Evolutionary conservation across 208 protist species (phyloP).

Genomic region (Acanthamoeba royreba): DNA sequence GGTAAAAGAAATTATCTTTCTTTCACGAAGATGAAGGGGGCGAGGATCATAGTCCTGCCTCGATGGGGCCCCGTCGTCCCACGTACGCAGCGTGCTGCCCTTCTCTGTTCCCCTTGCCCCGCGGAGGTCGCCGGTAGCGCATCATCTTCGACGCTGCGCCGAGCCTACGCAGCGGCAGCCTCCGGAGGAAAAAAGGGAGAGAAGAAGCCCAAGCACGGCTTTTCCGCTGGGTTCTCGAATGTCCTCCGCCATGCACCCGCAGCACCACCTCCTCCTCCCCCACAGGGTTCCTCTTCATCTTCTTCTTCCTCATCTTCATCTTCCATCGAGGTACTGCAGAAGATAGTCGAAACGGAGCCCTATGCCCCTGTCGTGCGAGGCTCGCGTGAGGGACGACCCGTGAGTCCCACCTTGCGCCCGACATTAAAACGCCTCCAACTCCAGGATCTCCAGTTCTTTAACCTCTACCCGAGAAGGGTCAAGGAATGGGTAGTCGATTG

Average conservation of each 20-base stretch:
- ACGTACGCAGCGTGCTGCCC: too few relatives aligned
- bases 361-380: too few relatives aligned
- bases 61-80: too few relatives aligned
- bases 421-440: not conserved
- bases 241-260: too few relatives aligned
- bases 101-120: too few relatives aligned
- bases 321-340: too few relatives aligned
- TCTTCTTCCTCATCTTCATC: too few relatives aligned
- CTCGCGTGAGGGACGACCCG: not conserved
- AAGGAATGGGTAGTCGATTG: slow-evolving; percentile 14
- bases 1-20: not conserved
- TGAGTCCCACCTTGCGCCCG: not conserved
- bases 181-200: not conserved
- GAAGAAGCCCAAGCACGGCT: not conserved
- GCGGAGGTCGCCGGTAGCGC: too few relatives aligned
- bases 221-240: too few relatives aligned
- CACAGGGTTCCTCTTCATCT: too few relatives aligned
- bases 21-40: not conserved
- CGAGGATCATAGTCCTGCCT: not conserved
- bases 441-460: slow-evolving; percentile 16
- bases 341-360: too few relatives aligned
- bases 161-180: not conserved
- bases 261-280: too few relatives aligned
- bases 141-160: not conserved
- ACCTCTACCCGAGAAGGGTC: slow-evolving; percentile 27